Evolutionary conservation across 495 filamentous ascomycete species (phyloP).

Genomic region (Oleoguttula mirabilis): DNA sequence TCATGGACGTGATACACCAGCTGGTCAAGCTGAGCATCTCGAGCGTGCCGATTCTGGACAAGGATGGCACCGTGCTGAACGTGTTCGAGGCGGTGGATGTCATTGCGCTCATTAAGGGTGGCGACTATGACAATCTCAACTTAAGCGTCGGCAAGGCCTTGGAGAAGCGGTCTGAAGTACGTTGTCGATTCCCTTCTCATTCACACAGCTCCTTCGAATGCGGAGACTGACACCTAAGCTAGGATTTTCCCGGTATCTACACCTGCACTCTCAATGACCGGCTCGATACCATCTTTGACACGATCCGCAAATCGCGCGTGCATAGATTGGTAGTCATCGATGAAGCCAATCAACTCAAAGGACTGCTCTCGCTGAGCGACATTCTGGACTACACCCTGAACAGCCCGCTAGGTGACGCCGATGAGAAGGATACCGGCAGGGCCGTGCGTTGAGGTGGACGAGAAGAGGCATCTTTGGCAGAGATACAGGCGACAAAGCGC

Average conservation of each 20-base stretch:
- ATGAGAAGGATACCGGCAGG: too few species aligned
- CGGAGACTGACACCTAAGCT: neutral
- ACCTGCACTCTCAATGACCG: conserved; percentile 87
- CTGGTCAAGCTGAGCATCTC: conserved; percentile 89
- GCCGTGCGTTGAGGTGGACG: too few species aligned
- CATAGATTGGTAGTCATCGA: conserved; percentile 90
- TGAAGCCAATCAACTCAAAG: conserved; percentile 70
- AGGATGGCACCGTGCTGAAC: conserved; percentile 75
- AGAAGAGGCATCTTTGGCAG: too few species aligned
- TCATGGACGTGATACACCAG: conserved; percentile 91
- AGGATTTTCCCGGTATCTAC: conserved; percentile 94
- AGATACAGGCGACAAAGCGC: too few species aligned
- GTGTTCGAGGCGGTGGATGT: conserved; percentile 98
- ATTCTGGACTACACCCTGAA: conserved; percentile 84
- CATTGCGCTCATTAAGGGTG: conserved; percentile 87
- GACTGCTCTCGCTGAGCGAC: conserved; percentile 87
- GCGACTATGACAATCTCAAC: conserved; percentile 79
- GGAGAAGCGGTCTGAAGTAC: conserved; percentile 67
- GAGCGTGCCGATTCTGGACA: conserved; percentile 86
- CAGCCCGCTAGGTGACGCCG: conserved; percentile 13
- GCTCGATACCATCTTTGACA: conserved; percentile 91
- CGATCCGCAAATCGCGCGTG: conserved; percentile 85
- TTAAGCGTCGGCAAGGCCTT: conserved; percentile 83
- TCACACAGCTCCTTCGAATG: neutral
- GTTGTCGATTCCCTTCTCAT: conserved; percentile 17